Percentiles rank a stretch among this genome's conserved stretches.
These are phyloP conservation scores for Nemania diffusa DNA, from an alignment of 2,329 filamentous ascomycete species.

Conservation along the genomic window DNA sequence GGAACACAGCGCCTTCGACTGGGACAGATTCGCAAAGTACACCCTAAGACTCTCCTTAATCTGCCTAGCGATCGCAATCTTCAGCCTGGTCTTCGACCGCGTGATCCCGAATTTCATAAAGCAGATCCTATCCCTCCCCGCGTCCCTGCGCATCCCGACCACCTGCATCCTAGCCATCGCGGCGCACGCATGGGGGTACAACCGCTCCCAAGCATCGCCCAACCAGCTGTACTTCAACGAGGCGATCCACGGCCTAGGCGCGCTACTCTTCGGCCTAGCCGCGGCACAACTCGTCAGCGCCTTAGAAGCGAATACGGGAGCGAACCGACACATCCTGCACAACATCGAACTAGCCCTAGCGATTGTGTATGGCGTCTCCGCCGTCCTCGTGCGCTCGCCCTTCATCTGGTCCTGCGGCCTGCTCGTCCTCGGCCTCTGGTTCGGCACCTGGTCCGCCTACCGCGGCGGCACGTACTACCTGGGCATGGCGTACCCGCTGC, in stretches of 20 bases:
- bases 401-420: conserved; percentile 37
- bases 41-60: conserved; percentile 34
- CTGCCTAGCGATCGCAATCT: conserved; percentile 28
- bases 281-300: conserved; percentile 28
- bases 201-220: conserved; percentile 16
- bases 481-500: conserved; percentile 14
- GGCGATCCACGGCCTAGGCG: conserved; percentile 34
- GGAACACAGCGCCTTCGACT: conserved; percentile 26
- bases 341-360: conserved; percentile 26
- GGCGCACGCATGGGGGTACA: conserved; percentile 24
- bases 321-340: conserved; percentile 2
- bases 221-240: conserved; percentile 30
- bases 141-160: conserved; percentile 10
- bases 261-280: conserved; percentile 30
- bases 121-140: conserved; percentile 24
- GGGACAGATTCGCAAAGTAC: conserved; percentile 35
- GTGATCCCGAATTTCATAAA: conserved; percentile 18
- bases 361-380: conserved; percentile 27
- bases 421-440: conserved; percentile 25
- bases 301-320: background rate
- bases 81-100: conserved; percentile 18
- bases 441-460: conserved; percentile 12
- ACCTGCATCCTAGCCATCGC: conserved; percentile 17
- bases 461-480: conserved; percentile 9
- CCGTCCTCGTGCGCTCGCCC: conserved; percentile 26